Evolutionary conservation across 495 filamentous ascomycete genomes (phyloP), one percentile per base, ranked within the genome.

Genomic region (Trichoderma orchidacearum): DNA sequence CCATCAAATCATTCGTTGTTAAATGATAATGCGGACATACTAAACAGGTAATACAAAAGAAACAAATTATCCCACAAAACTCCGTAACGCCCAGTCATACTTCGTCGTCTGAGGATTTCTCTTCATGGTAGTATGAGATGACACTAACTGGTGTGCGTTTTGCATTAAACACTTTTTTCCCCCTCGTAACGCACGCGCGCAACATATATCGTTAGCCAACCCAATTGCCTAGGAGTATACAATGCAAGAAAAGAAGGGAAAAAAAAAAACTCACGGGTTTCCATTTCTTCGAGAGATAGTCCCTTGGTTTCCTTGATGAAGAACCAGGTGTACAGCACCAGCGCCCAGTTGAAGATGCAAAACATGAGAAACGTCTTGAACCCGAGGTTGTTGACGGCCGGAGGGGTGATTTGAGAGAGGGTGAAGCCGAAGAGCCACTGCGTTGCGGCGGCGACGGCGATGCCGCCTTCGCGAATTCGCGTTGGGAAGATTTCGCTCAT

Each of bases 381-480:
- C 3, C 71, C 69, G 36, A 80, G 78, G 48, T 77, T 74, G 12
- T 67, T 70, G 32, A 80, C 67, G 9, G 76, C 74, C 54, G 73
- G 69, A 3, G 79, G 78, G 11, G 74, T 80, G 32, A 79, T 70
- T 54, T 78, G 71, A 3, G 72, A 75, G 68, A 80, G 73, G 41
- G 71, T 70, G 54, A 80, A 82, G 57, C 80, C 79, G 66, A 80
- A 79, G 12, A 80, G 60, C 77, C 77, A 82, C 59, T 80, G 75
- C 0, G 76, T 76, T 0, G 78, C 71, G 0, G 74, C 72, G 0
- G 70, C 72, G 21, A 75, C 63, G 6, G 68, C 71, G 17, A 78
- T 69, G 13, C 73, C 75, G 21, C 71, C 65, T 54, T 76, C 71
- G 5, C 74, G 72, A n/a, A 74, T 72, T n/a, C 76, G 70, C 15